These are phyloP conservation scores for Botrytis paeoniae DNA, from an alignment of 2,329 filamentous ascomycete genomes.

Conservation along the genomic window DNA sequence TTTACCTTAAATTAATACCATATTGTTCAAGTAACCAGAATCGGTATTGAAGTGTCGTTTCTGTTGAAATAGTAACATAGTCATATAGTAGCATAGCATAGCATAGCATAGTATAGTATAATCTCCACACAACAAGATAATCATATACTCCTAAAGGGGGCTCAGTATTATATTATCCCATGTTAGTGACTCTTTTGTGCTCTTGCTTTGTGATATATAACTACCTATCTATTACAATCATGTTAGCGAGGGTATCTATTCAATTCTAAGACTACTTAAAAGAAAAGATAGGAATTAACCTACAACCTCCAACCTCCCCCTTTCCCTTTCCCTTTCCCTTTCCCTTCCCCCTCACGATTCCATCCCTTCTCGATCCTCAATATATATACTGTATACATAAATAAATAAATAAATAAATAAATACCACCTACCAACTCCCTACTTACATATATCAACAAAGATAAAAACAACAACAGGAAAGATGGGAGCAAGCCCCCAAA, in stretches of 20 bases:
- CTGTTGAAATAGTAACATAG: background rate
- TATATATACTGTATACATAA: too few species aligned
- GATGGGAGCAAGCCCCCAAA: background rate
- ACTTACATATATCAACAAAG: too few species aligned
- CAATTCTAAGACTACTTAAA: too few species aligned
- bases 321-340: too few species aligned
- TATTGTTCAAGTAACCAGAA: background rate
- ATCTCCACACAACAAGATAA: background rate
- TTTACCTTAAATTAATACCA: background rate
- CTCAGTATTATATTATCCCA: background rate
- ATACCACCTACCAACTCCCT: too few species aligned
- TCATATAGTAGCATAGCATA: background rate
- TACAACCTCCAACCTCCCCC: too few species aligned
- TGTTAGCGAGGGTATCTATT: too few species aligned
- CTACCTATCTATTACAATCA: too few species aligned
- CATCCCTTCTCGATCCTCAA: too few species aligned
- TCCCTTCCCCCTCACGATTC: too few species aligned
- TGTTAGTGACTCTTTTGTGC: background rate
- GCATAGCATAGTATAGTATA: background rate
- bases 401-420: too few species aligned
- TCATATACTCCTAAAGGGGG: fast-evolving
- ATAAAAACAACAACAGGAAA: fast-evolving
- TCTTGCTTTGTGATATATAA: background rate
- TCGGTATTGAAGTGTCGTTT: background rate
- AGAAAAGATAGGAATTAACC: too few species aligned